These are phyloP conservation scores for Phaeosphaeria sp. DNA, from an alignment of 2,329 filamentous ascomycete species.

Conservation along the genomic window DNA sequence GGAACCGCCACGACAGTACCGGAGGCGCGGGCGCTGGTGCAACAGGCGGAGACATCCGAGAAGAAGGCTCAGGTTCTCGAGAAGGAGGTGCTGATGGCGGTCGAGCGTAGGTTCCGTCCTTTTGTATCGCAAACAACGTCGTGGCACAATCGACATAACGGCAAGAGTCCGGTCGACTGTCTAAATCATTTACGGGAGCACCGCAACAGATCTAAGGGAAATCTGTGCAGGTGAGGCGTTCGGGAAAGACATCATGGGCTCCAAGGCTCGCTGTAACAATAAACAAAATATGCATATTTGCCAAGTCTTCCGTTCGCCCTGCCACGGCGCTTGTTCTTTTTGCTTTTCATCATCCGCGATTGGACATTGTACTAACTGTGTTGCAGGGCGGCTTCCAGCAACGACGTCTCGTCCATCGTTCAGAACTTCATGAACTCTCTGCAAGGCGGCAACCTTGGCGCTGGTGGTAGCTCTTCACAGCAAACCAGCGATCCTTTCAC, in stretches of 20 bases:
- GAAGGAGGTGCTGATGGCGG: conserved; percentile 96
- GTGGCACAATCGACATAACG: conserved; percentile 43
- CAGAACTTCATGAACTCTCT: conserved; percentile 89
- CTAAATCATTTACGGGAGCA: conserved; percentile 25
- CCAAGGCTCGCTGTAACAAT: conserved; percentile 41
- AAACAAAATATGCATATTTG: conserved; percentile 44
- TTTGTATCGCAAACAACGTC: conserved; percentile 41
- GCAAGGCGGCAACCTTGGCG: conserved; percentile 59
- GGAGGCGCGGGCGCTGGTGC: conserved; percentile 86
- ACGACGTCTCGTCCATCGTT: conserved; percentile 78
- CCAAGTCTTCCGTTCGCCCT: conserved; percentile 31
- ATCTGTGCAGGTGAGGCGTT: conserved; percentile 42
- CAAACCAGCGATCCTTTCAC: conserved; percentile 72
- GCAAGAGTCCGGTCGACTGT: conserved; percentile 24
- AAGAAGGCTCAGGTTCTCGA: conserved; percentile 86
- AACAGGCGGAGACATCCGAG: conserved; percentile 87
- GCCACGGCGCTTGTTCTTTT: conserved; percentile 37
- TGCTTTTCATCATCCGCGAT: conserved; percentile 8
- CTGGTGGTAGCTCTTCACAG: conserved; percentile 43
- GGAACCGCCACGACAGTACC: conserved; percentile 53
- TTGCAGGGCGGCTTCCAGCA: conserved; percentile 56
- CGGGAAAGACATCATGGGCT: conserved; percentile 22
- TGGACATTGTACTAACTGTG: conserved; percentile 29
- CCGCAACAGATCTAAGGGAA: conserved; percentile 20
- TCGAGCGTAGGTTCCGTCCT: conserved; percentile 89